phyloP scores from a whole-genome alignment of 441 rosid genomes.

The Sinapis alba region DNA sequence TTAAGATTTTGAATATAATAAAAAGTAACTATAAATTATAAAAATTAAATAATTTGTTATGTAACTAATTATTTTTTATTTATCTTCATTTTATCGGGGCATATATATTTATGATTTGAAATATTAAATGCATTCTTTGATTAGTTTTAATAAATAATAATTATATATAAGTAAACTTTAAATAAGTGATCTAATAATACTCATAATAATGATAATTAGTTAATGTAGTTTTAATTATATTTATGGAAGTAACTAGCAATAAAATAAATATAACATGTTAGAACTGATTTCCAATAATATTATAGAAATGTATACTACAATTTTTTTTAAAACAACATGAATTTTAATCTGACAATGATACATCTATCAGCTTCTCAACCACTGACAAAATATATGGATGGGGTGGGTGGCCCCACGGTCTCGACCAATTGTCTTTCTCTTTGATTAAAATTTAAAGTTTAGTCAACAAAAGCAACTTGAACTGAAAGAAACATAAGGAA shows the following conservation, averaged over 20 bases:
- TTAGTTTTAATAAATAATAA: background rate
- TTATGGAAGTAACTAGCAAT: background rate
- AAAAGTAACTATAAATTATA: background rate
- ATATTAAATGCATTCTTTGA: background rate
- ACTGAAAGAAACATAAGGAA: background rate
- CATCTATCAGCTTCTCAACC: conserved; percentile 29
- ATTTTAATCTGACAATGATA: conserved; percentile 6
- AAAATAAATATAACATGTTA: background rate
- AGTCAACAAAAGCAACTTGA: conserved; percentile 54
- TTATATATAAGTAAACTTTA: background rate
- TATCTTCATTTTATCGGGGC: background rate
- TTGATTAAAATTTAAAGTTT: background rate
- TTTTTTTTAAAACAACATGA: background rate
- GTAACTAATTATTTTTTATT: background rate
- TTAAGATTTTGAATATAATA: background rate
- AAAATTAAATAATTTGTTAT: too few relatives aligned
- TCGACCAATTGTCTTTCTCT: background rate
- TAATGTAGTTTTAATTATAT: background rate
- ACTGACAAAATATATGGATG: conserved; percentile 37
- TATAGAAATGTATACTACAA: background rate
- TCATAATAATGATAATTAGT: background rate
- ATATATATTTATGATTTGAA: background rate
- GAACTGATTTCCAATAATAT: background rate
- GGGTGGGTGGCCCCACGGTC: conserved; percentile 18
- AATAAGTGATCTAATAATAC: background rate